Base-by-base conservation (phyloP, 2,329 filamentous ascomycete species). In the Penicillium sclerotigenum region DNA sequence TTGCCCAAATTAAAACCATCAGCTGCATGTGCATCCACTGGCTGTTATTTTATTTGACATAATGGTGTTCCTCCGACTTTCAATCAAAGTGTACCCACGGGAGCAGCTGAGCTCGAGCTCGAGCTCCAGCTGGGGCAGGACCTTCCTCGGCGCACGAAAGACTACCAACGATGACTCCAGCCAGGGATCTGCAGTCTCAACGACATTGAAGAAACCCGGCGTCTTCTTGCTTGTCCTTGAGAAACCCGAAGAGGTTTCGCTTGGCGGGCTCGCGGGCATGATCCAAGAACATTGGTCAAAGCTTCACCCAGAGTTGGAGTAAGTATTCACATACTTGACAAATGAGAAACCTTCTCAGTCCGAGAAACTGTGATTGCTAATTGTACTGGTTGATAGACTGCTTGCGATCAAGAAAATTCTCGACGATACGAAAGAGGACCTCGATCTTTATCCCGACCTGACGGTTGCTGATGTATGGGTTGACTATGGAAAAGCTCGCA, bases 401-500 rank as follows among this genome's bases (percentile, higher is more conserved):
- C 63, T 75, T 3, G 55, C 67, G 3, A 74, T 76, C 22, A 71
- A 73, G 38, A 72, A 71, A 46, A 65, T 76, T 3, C 50, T 75
- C n/a, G 70, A 76, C 45, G 68, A 74, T 52, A 61, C 67, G 1
- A 63, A 73, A 36, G 68, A 69, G 10, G 51, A 61, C 5, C 64
- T 70, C 36, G 66, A 72, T 28, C 67, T 76, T 22, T 67, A 68
- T 52, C 45, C 64, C 20, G 66, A 69, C 11, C 57, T 73, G 59
- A 71, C 71, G 0, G 73, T 74, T 20, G 71, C 71, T 2, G 71
- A 75, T 52, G 71, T 75, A 8, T 76, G 73, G 51, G 68, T 76
- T 14, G 67, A 76, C 50, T 66, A 59, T 37, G 73, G 73, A 2
- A 71, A 71, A 42, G 72, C 69, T 5, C 63, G 54, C 10, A 31